These are phyloP conservation scores for Orbilia javanica DNA, from an alignment of 2,329 filamentous ascomycete species.

Conservation along the genomic window DNA sequence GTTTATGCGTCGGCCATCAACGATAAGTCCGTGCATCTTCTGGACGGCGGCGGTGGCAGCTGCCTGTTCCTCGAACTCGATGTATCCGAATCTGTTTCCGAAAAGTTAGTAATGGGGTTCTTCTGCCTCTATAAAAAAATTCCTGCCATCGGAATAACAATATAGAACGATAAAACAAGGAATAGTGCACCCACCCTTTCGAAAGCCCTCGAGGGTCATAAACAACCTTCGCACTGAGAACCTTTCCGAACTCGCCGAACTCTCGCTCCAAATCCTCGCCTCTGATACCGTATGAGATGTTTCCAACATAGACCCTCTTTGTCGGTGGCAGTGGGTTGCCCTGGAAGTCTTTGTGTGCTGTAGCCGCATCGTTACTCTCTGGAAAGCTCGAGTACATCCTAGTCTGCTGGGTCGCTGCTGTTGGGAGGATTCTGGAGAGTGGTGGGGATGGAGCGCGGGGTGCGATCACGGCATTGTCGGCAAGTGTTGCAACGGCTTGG, in stretches of 20 bases:
- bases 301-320: conserved; percentile 74
- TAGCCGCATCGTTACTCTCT: too few relatives aligned
- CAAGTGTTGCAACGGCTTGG: conserved; percentile 49
- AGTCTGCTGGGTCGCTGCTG: conserved; percentile 32
- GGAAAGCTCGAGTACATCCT: conserved; percentile 33
- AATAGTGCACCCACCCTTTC: conserved; percentile 72
- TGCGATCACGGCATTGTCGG: conserved; percentile 33
- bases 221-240: conserved; percentile 71
- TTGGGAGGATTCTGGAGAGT: conserved; percentile 42
- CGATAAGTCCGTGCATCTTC: conserved; percentile 72
- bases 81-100: conserved; percentile 73
- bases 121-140: neutral
- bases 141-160: too few relatives aligned
- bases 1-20: conserved; percentile 75
- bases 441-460: conserved; percentile 49
- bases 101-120: neutral
- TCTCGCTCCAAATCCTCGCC: conserved; percentile 72
- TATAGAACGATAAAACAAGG: too few relatives aligned
- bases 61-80: conserved; percentile 71
- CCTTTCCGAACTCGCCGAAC: conserved; percentile 72
- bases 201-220: conserved; percentile 74
- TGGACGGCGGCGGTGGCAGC: conserved; percentile 72
- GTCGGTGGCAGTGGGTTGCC: conserved; percentile 63
- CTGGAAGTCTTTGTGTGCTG: conserved; percentile 26
- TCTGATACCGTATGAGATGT: conserved; percentile 77